These are phyloP conservation scores for Vanrija pseudolonga DNA, from an alignment of 1,284 basidiomycete species.

Conservation along the genomic window DNA sequence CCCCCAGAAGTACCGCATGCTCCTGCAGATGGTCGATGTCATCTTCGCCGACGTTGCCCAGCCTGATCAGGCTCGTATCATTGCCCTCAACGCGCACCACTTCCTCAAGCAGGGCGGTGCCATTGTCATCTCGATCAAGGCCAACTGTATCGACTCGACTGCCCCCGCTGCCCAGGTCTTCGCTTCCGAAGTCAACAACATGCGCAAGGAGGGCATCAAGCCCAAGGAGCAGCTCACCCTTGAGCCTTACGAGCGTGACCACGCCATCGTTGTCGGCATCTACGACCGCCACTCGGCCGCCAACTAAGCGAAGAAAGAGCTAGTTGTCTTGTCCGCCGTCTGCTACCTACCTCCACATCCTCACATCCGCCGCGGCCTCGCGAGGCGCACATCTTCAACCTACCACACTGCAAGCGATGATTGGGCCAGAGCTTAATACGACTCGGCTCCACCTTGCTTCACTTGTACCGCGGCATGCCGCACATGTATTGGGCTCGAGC, in stretches of 20 bases:
- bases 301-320: constrained; percentile 1
- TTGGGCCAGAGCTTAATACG: not conserved
- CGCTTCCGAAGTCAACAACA: constrained; percentile 77
- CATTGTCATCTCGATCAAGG: constrained; percentile 97
- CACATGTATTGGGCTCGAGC: no score
- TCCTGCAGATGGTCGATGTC: constrained; percentile 86
- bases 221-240: constrained; percentile 61
- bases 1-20: constrained; percentile 93
- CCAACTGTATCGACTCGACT: constrained; percentile 97
- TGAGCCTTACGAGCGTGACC: constrained; percentile 57
- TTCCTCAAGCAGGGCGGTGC: constrained; percentile 96
- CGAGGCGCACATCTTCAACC: no score
- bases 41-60: constrained; percentile 99
- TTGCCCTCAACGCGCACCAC: constrained; percentile 86
- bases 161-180: constrained; percentile 86
- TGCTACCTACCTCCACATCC: not conserved
- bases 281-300: constrained; percentile 41
- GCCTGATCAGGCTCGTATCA: constrained; percentile 96
- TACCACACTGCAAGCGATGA: no score
- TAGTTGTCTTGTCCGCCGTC: not conserved
- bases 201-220: constrained; percentile 79
- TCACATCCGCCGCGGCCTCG: not conserved
- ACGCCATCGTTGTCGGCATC: constrained; percentile 50
- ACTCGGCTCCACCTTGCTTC: not conserved
- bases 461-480: no score